A percentile compares a stretch with the other conserved stretches of the same genome.
These are phyloP conservation scores for Mycena filopes DNA, from an alignment of 768 basidiomycete genomes.

Conservation along the genomic window DNA sequence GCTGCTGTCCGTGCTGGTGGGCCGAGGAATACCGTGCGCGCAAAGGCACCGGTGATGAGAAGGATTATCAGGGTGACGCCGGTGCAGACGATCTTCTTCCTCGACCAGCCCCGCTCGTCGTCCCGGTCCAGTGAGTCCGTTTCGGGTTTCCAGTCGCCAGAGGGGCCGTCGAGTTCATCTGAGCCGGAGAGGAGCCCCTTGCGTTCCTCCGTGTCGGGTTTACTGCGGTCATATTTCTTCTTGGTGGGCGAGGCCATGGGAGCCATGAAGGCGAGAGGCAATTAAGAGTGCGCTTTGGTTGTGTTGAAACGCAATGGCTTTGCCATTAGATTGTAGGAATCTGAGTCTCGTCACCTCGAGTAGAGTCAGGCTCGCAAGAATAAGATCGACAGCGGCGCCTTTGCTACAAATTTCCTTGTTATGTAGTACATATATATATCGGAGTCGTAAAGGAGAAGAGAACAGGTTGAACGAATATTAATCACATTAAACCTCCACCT, in stretches of 20 bases:
- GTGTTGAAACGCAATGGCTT: too few relatives aligned
- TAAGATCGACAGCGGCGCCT: too few relatives aligned
- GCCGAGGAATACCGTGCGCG: constrained; percentile 48
- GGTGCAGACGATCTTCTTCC: constrained; percentile 48
- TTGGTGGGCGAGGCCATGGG: constrained; percentile 16
- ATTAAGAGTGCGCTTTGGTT: too few relatives aligned
- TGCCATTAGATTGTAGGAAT: too few relatives aligned
- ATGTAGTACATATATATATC: constrained; percentile 5
- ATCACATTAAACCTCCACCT: constrained; percentile 1
- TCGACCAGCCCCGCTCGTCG: constrained; percentile 45
- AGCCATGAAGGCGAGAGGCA: neutral
- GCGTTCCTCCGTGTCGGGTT: constrained; percentile 46
- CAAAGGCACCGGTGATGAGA: constrained; percentile 54
- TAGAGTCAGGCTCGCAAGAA: too few relatives aligned
- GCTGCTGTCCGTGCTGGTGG: constrained; percentile 25
- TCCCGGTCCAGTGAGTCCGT: constrained; percentile 33
- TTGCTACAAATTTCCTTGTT: constrained; percentile 24
- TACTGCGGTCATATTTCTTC: constrained; percentile 1
- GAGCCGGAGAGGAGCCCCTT: constrained; percentile 50
- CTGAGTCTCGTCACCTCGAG: too few relatives aligned
- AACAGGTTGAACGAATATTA: neutral
- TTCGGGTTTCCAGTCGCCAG: constrained; percentile 39
- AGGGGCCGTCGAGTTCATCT: constrained; percentile 24
- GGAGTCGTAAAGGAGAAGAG: neutral
- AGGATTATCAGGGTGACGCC: constrained; percentile 54